These are phyloP conservation scores for Pseudogymnoascus verrucosus DNA, from an alignment of 2,329 filamentous ascomycete species.

Conservation along the genomic window DNA sequence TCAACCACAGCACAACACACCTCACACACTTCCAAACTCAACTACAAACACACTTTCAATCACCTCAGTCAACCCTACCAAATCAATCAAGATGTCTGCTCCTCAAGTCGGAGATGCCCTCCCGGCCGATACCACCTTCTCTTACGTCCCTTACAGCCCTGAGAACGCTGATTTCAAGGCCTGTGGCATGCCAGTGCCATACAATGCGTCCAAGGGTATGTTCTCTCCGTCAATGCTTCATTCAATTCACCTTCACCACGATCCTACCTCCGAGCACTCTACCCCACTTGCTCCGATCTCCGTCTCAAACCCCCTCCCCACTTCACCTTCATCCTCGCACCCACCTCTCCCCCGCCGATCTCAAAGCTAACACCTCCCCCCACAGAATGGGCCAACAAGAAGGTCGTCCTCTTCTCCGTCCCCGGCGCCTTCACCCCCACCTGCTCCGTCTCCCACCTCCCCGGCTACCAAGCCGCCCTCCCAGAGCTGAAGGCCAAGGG, in stretches of 20 bases:
- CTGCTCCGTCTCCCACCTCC: slow-evolving; percentile 60
- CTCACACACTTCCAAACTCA: not conserved
- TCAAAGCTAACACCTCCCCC: slow-evolving; percentile 1
- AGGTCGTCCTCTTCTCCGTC: slow-evolving; percentile 61
- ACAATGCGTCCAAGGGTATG: slow-evolving; percentile 68
- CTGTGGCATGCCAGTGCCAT: slow-evolving; percentile 72
- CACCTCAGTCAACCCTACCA: not conserved
- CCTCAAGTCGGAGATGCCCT: slow-evolving; percentile 78
- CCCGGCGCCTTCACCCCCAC: slow-evolving; percentile 64
- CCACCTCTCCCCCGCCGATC: not conserved
- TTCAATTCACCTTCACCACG: not conserved
- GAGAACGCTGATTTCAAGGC: slow-evolving; percentile 61
- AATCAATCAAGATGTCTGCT: slow-evolving; percentile 42
- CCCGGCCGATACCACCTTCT: slow-evolving; percentile 73
- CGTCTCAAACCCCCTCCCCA: not conserved
- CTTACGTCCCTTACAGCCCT: slow-evolving; percentile 68
- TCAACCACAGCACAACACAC: slow-evolving; percentile 12
- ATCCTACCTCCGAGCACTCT: not conserved
- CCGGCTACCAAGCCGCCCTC: slow-evolving; percentile 58
- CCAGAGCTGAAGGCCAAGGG: slow-evolving; percentile 54
- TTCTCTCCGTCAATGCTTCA: not conserved
- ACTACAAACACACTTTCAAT: not conserved
- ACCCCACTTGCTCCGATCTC: not conserved
- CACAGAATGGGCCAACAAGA: slow-evolving; percentile 57
- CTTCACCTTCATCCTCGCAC: not conserved